Evolutionary conservation across 257 asterid genomes (phyloP).

Genomic region (Solanum chmielewskii): DNA sequence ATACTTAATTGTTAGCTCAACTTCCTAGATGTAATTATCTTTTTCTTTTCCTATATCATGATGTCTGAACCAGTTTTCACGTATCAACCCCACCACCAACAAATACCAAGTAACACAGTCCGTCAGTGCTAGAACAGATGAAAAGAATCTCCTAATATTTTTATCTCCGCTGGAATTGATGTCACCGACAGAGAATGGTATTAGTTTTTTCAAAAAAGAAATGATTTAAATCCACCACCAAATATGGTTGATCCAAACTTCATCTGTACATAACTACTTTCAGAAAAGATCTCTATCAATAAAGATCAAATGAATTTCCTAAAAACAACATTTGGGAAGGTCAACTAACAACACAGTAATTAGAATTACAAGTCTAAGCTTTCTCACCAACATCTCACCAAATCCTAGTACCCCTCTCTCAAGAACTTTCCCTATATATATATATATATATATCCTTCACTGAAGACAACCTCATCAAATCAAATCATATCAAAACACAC

Average conservation of each 20-base stretch:
- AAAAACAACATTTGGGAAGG: background rate
- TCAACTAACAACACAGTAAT: background rate
- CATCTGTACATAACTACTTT: background rate
- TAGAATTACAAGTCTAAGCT: background rate
- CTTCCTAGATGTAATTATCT: background rate
- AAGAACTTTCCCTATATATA: background rate
- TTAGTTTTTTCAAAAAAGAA: background rate
- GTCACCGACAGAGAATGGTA: background rate
- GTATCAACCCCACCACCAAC: background rate
- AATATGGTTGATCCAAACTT: background rate
- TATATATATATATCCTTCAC: background rate
- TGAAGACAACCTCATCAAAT: background rate
- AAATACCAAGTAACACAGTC: background rate
- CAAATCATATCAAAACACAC: background rate
- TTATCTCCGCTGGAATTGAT: background rate
- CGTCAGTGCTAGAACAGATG: background rate
- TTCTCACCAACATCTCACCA: background rate
- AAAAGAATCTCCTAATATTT: background rate
- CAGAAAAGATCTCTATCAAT: background rate
- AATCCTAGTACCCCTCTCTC: background rate
- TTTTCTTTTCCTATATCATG: too few relatives aligned
- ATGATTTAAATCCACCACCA: background rate
- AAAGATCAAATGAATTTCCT: background rate
- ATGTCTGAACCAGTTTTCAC: accelerated
- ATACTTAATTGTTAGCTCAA: background rate